Base-by-base conservation (phyloP, 2,329 filamentous ascomycete genomes). In the Nemania serpens region DNA sequence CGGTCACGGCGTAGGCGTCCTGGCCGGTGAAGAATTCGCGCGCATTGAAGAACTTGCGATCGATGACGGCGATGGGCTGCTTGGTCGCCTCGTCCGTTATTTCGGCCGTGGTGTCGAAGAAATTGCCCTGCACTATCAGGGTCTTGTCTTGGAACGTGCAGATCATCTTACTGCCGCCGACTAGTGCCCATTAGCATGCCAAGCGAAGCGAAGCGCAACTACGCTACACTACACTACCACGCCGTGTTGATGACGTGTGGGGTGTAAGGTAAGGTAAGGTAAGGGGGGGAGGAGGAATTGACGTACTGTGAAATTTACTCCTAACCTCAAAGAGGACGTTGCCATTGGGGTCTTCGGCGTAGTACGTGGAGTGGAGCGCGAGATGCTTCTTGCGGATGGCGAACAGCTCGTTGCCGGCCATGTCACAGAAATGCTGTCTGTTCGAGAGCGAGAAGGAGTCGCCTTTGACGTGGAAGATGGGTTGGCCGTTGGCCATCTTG, bases 1-100 rank as follows among this genome's bases (percentile, higher is more conserved):
- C 80, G 0, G 79, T 80, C 5, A 91, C 79, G 1, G 79, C 82
- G 66, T 91, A 91, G 3, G 86, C 88, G 75, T 90, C 86, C 75
- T 88, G 81, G 10, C 81, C 83, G 42, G 81, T 82, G 22, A 89
- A 71, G 1, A 88, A 70, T 67, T 90, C 81, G 34, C 85, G 77
- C 36, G 77, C 78, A 65, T 82, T 88, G 58, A 87, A 77, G 37
- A 67, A 13, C 63, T 79, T 83, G 62, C 87, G 82, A 61, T 83
- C 76, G 67, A 91, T 88, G 39, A 77, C 75, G 0, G 84, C 88
- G 1, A 89, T 84, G 0, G 82, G 73, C 5, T 78, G 74, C 4
- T 81, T 81, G 7, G 74, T 80, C 9, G 75, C 75, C 50, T 82
- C 75, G 63, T 86, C 80, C 5, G 79, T 76, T 64, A 91, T 89